A percentile compares a stretch with the other conserved stretches of the same genome.
Conservation (phyloP, 2,329 filamentous ascomycete genomes). For the Metarhizium anisopliae region DNA sequence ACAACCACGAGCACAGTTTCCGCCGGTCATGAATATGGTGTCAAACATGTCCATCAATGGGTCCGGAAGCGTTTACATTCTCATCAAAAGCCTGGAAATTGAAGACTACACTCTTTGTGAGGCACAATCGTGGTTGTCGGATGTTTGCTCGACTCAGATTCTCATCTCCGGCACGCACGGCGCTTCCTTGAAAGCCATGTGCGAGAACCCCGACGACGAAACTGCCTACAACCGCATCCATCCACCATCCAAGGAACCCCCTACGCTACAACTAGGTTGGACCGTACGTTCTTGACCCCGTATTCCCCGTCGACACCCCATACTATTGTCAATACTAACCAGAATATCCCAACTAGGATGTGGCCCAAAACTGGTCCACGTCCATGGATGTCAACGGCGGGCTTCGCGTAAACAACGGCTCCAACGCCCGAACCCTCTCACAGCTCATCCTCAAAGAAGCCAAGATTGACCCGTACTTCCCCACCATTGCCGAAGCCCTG, state of each 20-base stretch:
- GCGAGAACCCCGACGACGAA: conserved; percentile 44
- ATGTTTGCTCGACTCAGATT: conserved; percentile 57
- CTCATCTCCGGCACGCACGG: conserved; percentile 47
- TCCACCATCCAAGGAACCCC: too few species aligned
- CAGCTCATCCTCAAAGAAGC: conserved; percentile 37
- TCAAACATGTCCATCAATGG: conserved; percentile 38
- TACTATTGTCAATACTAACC: too few species aligned
- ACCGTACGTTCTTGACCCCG: too few species aligned
- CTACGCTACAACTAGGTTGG: too few species aligned
- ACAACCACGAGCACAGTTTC: conserved; percentile 29
- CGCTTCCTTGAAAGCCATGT: conserved; percentile 50
- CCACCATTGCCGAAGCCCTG: conserved; percentile 65
- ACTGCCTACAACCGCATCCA: too few species aligned
- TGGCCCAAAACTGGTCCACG: conserved; percentile 21
- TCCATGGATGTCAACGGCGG: conserved; percentile 50
- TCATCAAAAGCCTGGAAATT: conserved; percentile 39
- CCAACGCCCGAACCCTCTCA: conserved; percentile 46
- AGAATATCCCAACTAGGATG: too few species aligned
- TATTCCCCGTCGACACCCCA: too few species aligned
- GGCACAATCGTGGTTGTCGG: conserved; percentile 52
- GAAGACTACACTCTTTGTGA: conserved; percentile 58
- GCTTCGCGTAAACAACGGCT: conserved; percentile 43
- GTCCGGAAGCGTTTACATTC: conserved; percentile 52
- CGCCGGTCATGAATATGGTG: conserved; percentile 57
- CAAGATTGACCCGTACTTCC: conserved; percentile 40